Percentiles rank a stretch among this genome's conserved stretches.
Conservation (phyloP, 495 filamentous ascomycete genomes). For the Xylaria sp. region DNA sequence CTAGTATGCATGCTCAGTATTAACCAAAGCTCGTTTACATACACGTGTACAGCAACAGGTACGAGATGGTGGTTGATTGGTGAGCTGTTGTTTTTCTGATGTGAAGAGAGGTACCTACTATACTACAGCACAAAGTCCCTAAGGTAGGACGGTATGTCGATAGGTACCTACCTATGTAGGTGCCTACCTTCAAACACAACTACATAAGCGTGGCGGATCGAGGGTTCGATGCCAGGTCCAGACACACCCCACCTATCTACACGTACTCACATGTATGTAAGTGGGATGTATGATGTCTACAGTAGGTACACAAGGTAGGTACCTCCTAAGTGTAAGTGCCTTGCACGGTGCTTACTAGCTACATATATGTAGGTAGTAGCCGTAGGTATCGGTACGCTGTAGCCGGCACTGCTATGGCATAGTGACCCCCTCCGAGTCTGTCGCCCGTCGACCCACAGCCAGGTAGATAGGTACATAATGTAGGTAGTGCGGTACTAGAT, state of each 20-base stretch:
- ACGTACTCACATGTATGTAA: no score
- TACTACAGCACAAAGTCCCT: no score
- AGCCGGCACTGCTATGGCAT: not conserved
- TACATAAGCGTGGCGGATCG: constrained; percentile 13
- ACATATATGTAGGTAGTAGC: no score
- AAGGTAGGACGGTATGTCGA: no score
- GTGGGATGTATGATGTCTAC: no score
- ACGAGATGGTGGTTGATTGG: not conserved
- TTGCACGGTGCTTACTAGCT: not conserved
- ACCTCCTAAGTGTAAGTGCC: not conserved
- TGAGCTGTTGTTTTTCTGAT: constrained; percentile 2
- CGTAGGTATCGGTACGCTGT: not conserved
- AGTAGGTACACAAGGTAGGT: not conserved
- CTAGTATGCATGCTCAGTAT: not conserved
- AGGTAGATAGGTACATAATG: no score
- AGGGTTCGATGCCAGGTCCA: not conserved
- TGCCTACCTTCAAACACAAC: no score
- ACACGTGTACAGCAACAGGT: not conserved
- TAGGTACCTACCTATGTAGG: not conserved
- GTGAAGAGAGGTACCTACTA: no score
- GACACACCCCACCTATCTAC: not conserved
- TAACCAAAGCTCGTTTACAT: no score
- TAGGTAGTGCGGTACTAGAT: no score
- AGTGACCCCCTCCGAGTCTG: not conserved
- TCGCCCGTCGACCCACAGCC: not conserved